These are phyloP conservation scores for Fraxinus greggii DNA, from an alignment of 305 asterid species.

Conservation along the genomic window DNA sequence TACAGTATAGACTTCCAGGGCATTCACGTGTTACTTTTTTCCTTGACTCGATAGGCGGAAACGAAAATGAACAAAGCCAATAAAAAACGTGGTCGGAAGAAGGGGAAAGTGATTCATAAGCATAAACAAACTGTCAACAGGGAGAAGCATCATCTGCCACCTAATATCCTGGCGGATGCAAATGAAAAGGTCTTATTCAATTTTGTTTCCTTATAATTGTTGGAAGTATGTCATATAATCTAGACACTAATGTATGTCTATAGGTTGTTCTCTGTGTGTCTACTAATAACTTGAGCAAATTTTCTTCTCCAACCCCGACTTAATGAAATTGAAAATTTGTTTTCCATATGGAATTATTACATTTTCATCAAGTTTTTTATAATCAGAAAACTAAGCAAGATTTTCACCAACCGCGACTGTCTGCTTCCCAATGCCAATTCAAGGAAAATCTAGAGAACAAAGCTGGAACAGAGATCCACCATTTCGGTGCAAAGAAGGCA, in stretches of 20 bases:
- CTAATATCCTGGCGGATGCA: conserved; percentile 52
- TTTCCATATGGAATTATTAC: neutral
- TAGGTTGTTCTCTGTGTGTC: neutral
- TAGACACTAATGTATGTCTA: neutral
- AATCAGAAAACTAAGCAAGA: conserved; percentile 42
- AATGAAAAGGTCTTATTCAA: conserved; percentile 39
- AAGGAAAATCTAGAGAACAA: conserved; percentile 51
- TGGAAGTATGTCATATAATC: neutral
- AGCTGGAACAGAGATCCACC: conserved; percentile 56
- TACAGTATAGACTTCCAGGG: neutral
- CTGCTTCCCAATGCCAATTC: conserved; percentile 47
- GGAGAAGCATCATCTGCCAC: conserved; percentile 54
- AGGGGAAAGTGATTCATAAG: conserved; percentile 55
- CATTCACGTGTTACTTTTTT: conserved; percentile 6
- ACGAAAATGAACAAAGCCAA: conserved; percentile 48
- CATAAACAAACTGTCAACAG: conserved; percentile 42
- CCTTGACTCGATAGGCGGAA: conserved; percentile 35
- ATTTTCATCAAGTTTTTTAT: conserved; percentile 10
- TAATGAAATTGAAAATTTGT: neutral
- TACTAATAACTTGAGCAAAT: neutral
- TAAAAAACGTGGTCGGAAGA: conserved; percentile 49
- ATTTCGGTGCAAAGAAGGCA: conserved; percentile 52
- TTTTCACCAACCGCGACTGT: conserved; percentile 39
- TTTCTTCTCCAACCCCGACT: neutral
- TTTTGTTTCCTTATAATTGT: neutral